Base-by-base conservation (phyloP, 2,329 filamentous ascomycete species). In the Penicillium sp. region DNA sequence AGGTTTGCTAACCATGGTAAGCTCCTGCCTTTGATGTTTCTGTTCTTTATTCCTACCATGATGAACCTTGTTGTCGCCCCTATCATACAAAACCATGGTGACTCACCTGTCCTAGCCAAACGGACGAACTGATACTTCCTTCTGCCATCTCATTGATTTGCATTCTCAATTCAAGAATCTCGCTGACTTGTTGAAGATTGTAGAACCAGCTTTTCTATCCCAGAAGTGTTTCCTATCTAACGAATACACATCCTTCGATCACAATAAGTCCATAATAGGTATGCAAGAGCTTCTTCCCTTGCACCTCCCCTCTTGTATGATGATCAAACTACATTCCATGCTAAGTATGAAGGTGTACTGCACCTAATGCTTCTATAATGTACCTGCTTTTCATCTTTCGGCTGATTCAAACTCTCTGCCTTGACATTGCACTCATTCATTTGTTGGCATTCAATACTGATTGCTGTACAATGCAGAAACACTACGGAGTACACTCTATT, bases 381-480 rank as follows among this genome's bases (percentile, higher is more conserved):
- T 75, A 73, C 69, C 71, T 71, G 70, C 71, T 77, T 76, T 77
- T 77, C 75, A 77, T 77, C 75, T 78, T 78, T 78, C 75, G 67
- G 67, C 73, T 77, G 75, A 78, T 63, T 59, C 52, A 39, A 51
- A 45, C 43, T 23, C 39, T 44, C 30, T 35, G 38, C 41, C 33
- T 32, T 27, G 35, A 32, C 34, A 30, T 50, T 39, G 10, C 44
- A 44, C 41, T 12, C 48, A 55, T 56, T 30, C 30, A 29, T 39
- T 45, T 45, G 44, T 43, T 48, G 40, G 44, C 44, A 47, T 48
- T 50, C 42, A 31, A 51, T 51, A 45, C 59, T 62, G 46, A 57
- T 56, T 49, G 50, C 41, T 50, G 31, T 53, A 40, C 42, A 50
- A 42, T 26, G 9, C 6, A 30, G 5, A 7, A n/a, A n/a, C n/a